Evolutionary conservation across 2,329 filamentous ascomycete species (phyloP).

Genomic region (Calonectria henricotiae): DNA sequence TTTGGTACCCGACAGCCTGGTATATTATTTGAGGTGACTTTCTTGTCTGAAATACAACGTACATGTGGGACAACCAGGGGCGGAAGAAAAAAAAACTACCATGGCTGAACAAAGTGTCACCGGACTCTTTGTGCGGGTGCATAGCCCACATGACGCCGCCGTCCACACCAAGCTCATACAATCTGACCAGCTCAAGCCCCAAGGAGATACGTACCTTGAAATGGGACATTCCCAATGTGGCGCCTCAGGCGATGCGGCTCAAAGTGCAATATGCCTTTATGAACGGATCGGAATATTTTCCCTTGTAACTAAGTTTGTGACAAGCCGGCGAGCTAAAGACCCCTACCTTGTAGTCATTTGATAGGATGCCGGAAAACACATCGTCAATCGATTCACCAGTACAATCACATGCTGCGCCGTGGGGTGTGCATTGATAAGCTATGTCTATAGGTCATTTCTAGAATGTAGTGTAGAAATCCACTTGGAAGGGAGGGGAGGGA

Average conservation of each 20-base stretch:
- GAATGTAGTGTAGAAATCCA: not conserved
- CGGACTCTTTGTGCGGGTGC: conserved; percentile 30
- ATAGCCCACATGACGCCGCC: conserved; percentile 36
- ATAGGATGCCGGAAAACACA: conserved; percentile 10
- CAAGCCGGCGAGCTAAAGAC: too few relatives aligned
- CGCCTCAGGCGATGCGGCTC: conserved; percentile 25
- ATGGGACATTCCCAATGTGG: not conserved
- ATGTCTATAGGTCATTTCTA: not conserved
- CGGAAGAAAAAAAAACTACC: conserved; percentile 3
- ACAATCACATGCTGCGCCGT: not conserved
- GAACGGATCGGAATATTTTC: not conserved
- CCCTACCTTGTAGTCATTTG: conserved; percentile 11
- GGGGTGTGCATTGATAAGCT: not conserved
- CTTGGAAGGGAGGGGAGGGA: not conserved
- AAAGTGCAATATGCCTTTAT: conserved; percentile 17
- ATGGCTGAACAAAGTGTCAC: conserved; percentile 31
- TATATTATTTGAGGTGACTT: not conserved
- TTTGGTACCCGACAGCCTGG: not conserved
- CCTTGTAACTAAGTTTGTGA: not conserved
- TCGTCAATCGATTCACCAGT: not conserved
- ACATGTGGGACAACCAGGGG: conserved; percentile 16
- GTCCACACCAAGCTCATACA: conserved; percentile 19
- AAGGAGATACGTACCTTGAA: conserved; percentile 6
- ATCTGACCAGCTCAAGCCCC: conserved; percentile 15
- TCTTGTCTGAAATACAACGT: not conserved